These are phyloP conservation scores for Myriosclerotinia duriaeana DNA, from an alignment of 2,329 filamentous ascomycete species.

Conservation along the genomic window DNA sequence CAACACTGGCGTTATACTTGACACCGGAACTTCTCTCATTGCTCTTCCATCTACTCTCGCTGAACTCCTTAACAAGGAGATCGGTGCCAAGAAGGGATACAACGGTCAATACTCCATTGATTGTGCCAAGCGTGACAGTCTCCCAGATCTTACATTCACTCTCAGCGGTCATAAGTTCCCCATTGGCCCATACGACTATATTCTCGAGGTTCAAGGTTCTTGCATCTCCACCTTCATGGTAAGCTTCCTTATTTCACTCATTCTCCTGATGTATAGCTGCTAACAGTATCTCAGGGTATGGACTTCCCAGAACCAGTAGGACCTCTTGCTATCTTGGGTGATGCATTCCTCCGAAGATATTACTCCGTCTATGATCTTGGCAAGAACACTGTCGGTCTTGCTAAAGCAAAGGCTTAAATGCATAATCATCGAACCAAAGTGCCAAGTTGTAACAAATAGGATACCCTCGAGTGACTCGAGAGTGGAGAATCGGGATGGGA, in stretches of 20 bases:
- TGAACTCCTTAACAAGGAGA: constrained; percentile 95
- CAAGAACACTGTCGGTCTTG: constrained; percentile 84
- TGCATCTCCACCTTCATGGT: constrained; percentile 97
- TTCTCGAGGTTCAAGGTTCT: constrained; percentile 89
- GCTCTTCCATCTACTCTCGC: constrained; percentile 87
- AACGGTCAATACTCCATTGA: constrained; percentile 96
- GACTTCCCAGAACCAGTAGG: constrained; percentile 72
- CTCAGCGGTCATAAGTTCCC: constrained; percentile 91
- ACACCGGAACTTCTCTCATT: constrained; percentile 97
- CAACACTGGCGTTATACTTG: constrained; percentile 91
- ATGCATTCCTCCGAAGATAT: constrained; percentile 79
- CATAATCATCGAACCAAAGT: neutral
- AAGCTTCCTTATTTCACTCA: constrained; percentile 55
- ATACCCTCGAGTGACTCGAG: neutral
- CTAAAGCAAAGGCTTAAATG: constrained; percentile 59
- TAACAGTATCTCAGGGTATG: constrained; percentile 71
- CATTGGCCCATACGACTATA: constrained; percentile 87
- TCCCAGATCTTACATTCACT: constrained; percentile 90
- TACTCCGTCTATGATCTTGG: constrained; percentile 97
- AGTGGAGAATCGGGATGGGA: neutral
- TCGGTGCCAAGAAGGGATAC: constrained; percentile 96
- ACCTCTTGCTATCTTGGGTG: constrained; percentile 90
- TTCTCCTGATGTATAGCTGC: constrained; percentile 60
- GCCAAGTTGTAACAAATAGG: constrained; percentile 20
- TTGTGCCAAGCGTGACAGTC: constrained; percentile 75